Percentiles rank a stretch among this genome's conserved stretches.
Conservation (phyloP, 176 grass and related monocot genomes). For the Areca catechu region DNA sequence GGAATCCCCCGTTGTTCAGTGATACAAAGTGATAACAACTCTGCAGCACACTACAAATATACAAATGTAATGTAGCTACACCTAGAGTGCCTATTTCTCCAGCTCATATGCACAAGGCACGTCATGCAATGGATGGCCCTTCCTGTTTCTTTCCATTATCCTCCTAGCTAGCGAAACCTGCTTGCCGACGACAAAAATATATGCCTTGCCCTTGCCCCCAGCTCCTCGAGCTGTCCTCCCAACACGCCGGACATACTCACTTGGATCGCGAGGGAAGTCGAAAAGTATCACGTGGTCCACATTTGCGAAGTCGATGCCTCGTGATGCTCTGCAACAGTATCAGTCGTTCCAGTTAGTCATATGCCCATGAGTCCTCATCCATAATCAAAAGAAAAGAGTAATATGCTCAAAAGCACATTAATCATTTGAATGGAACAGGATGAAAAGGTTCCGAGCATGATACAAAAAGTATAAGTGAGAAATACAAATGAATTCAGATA, state of each 20-base stretch:
- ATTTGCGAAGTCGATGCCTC: constrained; percentile 75
- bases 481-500: no score
- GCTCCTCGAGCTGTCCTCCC: constrained; percentile 74
- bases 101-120: constrained; percentile 45
- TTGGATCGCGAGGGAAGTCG: constrained; percentile 86
- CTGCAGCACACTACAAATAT: no score
- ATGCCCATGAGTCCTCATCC: no score
- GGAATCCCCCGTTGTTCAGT: no score
- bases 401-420: no score
- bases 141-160: constrained; percentile 77
- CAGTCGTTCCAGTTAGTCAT: not conserved
- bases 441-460: no score
- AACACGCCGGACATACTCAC: constrained; percentile 67
- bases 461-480: no score
- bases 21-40: no score
- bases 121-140: constrained; percentile 78
- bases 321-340: constrained; percentile 39
- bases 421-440: no score
- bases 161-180: constrained; percentile 82
- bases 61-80: no score
- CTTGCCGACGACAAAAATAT: constrained; percentile 73
- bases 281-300: constrained; percentile 87
- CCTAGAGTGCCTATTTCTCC: not conserved
- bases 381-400: no score
- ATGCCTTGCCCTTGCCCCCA: constrained; percentile 62